A percentile compares a stretch with the other conserved stretches of the same genome.
Evolutionary conservation across 2,329 filamentous ascomycete genomes (phyloP).

Genomic region (Fusarium equiseti): DNA sequence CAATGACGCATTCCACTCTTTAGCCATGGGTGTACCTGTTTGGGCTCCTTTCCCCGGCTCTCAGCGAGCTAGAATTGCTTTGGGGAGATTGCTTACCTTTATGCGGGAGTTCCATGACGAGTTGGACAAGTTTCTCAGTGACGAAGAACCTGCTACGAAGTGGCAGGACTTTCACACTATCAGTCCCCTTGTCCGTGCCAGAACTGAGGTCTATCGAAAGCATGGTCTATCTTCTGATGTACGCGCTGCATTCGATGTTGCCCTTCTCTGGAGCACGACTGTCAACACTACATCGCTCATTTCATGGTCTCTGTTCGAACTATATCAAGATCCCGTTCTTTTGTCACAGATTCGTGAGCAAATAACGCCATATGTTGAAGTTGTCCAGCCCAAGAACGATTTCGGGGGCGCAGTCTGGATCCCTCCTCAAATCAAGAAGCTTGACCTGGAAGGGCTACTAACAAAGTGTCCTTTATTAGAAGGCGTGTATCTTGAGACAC

Average conservation of each 20-base stretch:
- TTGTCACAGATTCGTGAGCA: conserved; percentile 55
- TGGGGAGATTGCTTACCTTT: conserved; percentile 46
- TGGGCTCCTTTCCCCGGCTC: conserved; percentile 52
- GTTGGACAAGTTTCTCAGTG: conserved; percentile 51
- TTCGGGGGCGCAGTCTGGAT: conserved; percentile 54
- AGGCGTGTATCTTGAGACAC: conserved; percentile 56
- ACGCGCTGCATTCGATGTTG: conserved; percentile 53
- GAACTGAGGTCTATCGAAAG: conserved; percentile 49
- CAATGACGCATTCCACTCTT: conserved; percentile 50
- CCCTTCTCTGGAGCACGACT: conserved; percentile 55
- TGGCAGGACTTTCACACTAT: conserved; percentile 56
- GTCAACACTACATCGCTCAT: conserved; percentile 55
- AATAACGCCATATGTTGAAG: conserved; percentile 50
- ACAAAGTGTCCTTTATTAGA: conserved; percentile 55
- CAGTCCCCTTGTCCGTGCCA: conserved; percentile 50
- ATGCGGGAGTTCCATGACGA: conserved; percentile 53
- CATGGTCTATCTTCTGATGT: conserved; percentile 49
- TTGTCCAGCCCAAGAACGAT: conserved; percentile 52
- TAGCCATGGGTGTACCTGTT: conserved; percentile 50
- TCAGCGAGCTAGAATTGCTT: conserved; percentile 50
- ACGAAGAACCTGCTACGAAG: conserved; percentile 48
- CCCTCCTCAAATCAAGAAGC: conserved; percentile 49
- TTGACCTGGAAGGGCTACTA: conserved; percentile 54
- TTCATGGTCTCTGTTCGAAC: conserved; percentile 58
- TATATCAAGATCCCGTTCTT: conserved; percentile 55